phyloP scores from a whole-genome alignment of 192 early-diverging fungal genomes.

The Paraglomus brasilianum region DNA sequence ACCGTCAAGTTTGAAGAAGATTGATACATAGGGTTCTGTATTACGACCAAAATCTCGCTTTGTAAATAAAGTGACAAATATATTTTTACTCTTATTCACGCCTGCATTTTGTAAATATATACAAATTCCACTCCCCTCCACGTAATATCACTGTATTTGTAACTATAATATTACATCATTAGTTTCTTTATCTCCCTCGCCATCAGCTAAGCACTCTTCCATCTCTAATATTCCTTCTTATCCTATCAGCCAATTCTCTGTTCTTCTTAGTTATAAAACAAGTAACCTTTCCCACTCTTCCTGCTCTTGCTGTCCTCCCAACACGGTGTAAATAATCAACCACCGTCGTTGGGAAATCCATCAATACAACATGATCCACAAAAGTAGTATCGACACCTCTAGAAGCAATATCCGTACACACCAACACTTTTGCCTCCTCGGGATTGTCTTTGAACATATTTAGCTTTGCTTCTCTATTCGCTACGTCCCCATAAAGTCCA shows the following conservation, averaged over 20 bases:
- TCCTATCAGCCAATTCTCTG: constrained; percentile 61
- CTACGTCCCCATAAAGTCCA: constrained; percentile 46
- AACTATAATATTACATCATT: too few relatives aligned
- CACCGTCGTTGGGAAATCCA: constrained; percentile 87
- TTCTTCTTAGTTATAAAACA: constrained; percentile 78
- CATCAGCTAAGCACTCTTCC: constrained; percentile 43
- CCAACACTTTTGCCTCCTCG: constrained; percentile 56
- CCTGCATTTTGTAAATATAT: too few relatives aligned
- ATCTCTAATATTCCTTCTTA: constrained; percentile 55
- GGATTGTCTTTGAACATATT: constrained; percentile 39
- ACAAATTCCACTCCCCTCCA: too few relatives aligned
- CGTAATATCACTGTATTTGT: too few relatives aligned
- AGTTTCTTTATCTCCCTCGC: neutral
- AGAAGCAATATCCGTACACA: constrained; percentile 90
- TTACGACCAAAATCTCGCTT: too few relatives aligned
- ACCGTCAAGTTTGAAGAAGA: neutral
- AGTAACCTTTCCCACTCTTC: constrained; percentile 75
- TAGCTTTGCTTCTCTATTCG: constrained; percentile 43
- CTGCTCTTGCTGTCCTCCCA: constrained; percentile 86
- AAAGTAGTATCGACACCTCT: constrained; percentile 87
- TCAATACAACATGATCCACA: constrained; percentile 85
- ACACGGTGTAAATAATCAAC: constrained; percentile 93
- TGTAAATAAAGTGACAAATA: too few relatives aligned
- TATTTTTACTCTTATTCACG: too few relatives aligned
- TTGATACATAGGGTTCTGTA: neutral